These are phyloP conservation scores for Erysimum pusillum DNA, from an alignment of 441 rosid species.

Conservation along the genomic window DNA sequence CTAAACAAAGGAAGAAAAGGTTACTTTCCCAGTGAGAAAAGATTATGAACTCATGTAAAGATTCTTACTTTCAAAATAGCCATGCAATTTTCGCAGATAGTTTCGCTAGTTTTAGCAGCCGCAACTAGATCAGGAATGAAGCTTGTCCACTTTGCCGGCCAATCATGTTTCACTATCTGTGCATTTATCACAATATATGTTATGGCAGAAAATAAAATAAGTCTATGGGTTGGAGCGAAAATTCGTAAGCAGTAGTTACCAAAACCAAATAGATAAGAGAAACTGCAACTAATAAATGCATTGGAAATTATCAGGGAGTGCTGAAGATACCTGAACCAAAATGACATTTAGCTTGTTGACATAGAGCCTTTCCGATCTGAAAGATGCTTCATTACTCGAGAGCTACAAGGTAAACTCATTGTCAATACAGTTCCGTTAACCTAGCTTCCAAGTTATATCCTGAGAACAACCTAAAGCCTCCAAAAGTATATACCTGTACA, in stretches of 20 bases:
- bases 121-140: conserved; percentile 99
- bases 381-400: conserved; percentile 90
- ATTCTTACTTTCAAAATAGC: conserved; percentile 84
- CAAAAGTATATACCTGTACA: conserved; percentile 76
- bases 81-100: conserved; percentile 99
- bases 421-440: conserved; percentile 19
- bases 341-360: conserved; percentile 96
- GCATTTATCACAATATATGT: conserved; percentile 29
- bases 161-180: conserved; percentile 99
- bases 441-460: background rate
- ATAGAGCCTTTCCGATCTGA: conserved; percentile 88
- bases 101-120: conserved; percentile 99
- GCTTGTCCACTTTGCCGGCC: conserved; percentile 99
- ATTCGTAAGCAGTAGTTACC: conserved; percentile 21
- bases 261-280: conserved; percentile 16
- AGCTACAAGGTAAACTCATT: conserved; percentile 60
- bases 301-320: background rate
- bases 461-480: background rate
- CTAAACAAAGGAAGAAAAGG: conserved; percentile 53
- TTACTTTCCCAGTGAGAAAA: conserved; percentile 40
- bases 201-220: conserved; percentile 6
- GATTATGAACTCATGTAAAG: conserved; percentile 13
- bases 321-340: conserved; percentile 89
- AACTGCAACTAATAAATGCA: conserved; percentile 2
- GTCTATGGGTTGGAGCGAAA: background rate